Base-by-base conservation (phyloP, 2,329 filamentous ascomycete species). In the Cladobotryum protrusum region DNA sequence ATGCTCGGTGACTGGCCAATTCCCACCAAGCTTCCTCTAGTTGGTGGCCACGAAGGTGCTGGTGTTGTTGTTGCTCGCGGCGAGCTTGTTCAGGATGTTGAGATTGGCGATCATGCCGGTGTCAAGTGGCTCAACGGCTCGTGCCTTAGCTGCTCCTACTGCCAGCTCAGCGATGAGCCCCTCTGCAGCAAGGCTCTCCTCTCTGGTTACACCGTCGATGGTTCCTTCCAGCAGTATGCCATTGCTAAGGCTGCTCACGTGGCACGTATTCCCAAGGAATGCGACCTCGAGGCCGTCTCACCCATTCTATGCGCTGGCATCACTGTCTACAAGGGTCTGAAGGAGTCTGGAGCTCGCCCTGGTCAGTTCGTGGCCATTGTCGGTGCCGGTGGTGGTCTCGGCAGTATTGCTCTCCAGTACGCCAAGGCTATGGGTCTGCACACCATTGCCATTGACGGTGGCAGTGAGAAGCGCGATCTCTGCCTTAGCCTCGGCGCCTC, bases 51-150 rank as follows among this genome's bases (percentile, higher is more conserved):
- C 69, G 81, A 85, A 64, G 81, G 90, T 62, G 89, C 89, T 24
- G 90, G 91, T 65, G 71, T 91, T 45, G 87, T 96, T 35, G 90
- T 96, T 33, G 83, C 87, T 46, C 79, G 79, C 55, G 91, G 91
- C 60, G 75, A 85, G 15, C 79, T 95, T 34, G 89, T 93, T 56
- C 72, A 78, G 3, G 88, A 93, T 60, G 72, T 95, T 54, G 73
- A 89, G 66, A 76, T 96, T 61, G 91, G 91, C 59, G 89, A 95
- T 63, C 75, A 89, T 62, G 92, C 83, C 54, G 92, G 92, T 65
- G 81, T 97, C 70, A 96, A 89, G 76, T 96, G 90, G 90, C 77
- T 96, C 63, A 93, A 96, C 70, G 87, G 89, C 56, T 85, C 86
- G 43, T 96, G 92, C 71, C 75, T 95, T 54, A 69, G 77, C 56